These are phyloP conservation scores for Yamadazyma triangularis DNA, from an alignment of 1,139 yeast genomes.

Conservation along the genomic window DNA sequence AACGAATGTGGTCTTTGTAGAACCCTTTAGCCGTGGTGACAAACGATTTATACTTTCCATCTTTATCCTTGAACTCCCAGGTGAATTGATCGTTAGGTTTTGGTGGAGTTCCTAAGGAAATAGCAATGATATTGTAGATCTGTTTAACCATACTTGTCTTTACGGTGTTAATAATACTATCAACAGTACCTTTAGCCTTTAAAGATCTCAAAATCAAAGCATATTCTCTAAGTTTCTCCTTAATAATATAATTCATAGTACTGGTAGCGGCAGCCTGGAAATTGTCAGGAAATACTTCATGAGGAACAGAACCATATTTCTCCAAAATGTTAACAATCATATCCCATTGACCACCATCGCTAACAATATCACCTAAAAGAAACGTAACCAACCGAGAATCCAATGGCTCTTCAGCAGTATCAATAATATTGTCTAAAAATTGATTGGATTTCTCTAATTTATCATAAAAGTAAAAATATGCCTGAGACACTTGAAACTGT, in stretches of 20 bases:
- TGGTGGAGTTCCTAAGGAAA: conserved; percentile 77
- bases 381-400: conserved; percentile 67
- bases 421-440: conserved; percentile 70
- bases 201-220: conserved; percentile 62
- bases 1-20: conserved; percentile 50
- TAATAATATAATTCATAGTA: conserved; percentile 56
- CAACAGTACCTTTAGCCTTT: conserved; percentile 18
- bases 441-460: conserved; percentile 52
- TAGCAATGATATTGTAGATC: conserved; percentile 57
- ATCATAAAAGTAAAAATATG: conserved; percentile 31
- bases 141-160: conserved; percentile 54
- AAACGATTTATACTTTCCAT: conserved; percentile 52
- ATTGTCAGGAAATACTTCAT: conserved; percentile 66
- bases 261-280: conserved; percentile 58
- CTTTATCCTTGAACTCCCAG: conserved; percentile 76
- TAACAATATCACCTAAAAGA: conserved; percentile 57
- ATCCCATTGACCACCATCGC: conserved; percentile 86
- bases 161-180: conserved; percentile 15
- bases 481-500: conserved; percentile 64
- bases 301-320: conserved; percentile 78
- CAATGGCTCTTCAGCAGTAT: conserved; percentile 58
- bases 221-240: conserved; percentile 68
- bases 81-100: conserved; percentile 58
- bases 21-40: conserved; percentile 62
- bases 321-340: conserved; percentile 71